phyloP scores from a whole-genome alignment of 805 yeast genomes.

The Brettanomyces bruxellensis region DNA sequence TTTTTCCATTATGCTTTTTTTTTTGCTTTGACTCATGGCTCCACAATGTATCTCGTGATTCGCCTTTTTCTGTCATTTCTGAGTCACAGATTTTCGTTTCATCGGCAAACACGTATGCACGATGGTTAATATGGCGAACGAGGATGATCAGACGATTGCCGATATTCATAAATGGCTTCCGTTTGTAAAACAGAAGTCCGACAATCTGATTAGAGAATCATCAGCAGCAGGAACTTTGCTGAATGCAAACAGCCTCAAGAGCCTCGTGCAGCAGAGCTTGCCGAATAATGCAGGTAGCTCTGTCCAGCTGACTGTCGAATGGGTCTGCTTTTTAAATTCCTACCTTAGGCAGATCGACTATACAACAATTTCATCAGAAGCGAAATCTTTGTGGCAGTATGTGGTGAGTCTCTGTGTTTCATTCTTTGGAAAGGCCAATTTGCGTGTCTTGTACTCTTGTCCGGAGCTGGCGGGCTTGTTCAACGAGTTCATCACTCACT shows the following conservation, averaged over 20 bases:
- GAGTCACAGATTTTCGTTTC: too few relatives aligned
- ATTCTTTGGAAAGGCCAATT: slow-evolving; percentile 2
- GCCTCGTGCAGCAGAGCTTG: neutral
- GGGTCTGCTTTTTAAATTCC: neutral
- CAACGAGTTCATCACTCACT: slow-evolving; percentile 1
- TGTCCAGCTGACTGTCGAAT: neutral
- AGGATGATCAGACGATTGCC: too few relatives aligned
- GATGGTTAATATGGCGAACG: too few relatives aligned
- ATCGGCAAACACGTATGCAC: too few relatives aligned
- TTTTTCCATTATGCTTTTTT: neutral
- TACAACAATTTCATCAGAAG: neutral
- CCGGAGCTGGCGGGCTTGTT: neutral
- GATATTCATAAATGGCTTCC: too few relatives aligned
- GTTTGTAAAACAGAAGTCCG: too few relatives aligned
- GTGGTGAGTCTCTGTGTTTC: neutral
- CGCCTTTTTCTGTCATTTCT: too few relatives aligned
- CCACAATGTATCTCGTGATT: too few relatives aligned
- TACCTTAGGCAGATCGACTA: neutral
- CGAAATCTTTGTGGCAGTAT: neutral
- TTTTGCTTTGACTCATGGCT: neutral
- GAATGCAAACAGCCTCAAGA: neutral
- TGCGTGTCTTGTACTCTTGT: neutral
- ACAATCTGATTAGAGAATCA: neutral
- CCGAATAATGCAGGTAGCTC: neutral
- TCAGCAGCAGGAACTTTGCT: neutral